Conservation (phyloP, 2,329 filamentous ascomycete species). For the Paraphoma sp. region DNA sequence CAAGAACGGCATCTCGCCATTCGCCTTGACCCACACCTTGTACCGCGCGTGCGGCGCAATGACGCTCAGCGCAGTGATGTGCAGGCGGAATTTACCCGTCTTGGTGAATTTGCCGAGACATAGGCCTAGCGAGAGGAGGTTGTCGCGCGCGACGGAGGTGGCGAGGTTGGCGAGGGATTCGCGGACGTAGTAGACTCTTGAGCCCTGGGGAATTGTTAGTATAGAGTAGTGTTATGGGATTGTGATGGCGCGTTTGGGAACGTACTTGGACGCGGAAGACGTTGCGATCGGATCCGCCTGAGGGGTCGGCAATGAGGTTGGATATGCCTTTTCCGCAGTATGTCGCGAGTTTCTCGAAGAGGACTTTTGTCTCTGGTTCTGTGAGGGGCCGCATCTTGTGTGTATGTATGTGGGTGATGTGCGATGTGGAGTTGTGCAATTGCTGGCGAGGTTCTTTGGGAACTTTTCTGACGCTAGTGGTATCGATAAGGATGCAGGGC, state of each 20-base stretch:
- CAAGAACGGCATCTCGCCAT: constrained; percentile 96
- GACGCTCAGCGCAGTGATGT: constrained; percentile 89
- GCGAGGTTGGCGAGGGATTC: constrained; percentile 90
- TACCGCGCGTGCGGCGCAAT: constrained; percentile 91
- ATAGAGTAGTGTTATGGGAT: not conserved
- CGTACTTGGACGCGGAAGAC: constrained; percentile 59
- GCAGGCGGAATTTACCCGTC: constrained; percentile 91
- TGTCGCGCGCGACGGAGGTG: constrained; percentile 80
- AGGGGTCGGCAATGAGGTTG: constrained; percentile 63
- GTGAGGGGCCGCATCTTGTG: constrained; percentile 77
- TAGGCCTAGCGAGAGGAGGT: constrained; percentile 84
- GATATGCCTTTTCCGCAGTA: constrained; percentile 90
- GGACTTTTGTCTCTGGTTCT: constrained; percentile 76
- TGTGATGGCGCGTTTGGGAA: not conserved
- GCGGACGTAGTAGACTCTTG: constrained; percentile 89
- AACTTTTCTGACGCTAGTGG: not conserved
- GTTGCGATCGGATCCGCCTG: constrained; percentile 43
- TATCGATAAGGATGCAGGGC: too few relatives aligned
- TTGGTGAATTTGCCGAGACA: constrained; percentile 97
- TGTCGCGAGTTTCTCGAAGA: constrained; percentile 91
- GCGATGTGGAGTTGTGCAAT: constrained; percentile 1
- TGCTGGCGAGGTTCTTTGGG: constrained; percentile 4
- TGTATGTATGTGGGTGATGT: constrained; percentile 30
- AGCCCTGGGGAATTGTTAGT: constrained; percentile 60
- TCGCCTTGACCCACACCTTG: constrained; percentile 96